Evolutionary conservation across 78 protist genomes (phyloP), one percentile per base, ranked within the genome.

Genomic region (slime mould (Dictyostelium discoideum)): DNA sequence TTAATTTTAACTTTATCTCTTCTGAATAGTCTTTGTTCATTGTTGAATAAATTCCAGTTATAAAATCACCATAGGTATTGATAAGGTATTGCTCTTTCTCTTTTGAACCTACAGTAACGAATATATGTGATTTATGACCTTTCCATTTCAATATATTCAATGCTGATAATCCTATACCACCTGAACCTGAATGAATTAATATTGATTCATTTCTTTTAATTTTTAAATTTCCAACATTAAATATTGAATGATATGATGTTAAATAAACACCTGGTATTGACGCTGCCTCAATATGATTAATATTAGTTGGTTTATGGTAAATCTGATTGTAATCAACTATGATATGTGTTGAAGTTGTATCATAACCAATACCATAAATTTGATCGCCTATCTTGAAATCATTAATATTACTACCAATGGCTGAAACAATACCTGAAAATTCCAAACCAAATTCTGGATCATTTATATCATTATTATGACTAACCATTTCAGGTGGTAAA

Each of bases 101-200:
- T 80, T 42, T 13, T 80, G 85, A 80, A 24, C 85, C 85, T 0
- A 80, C 85, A 10, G 85, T 80, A 6, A 80, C 85, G 46, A 80
- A 80, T 8, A 84, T n/a, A 37, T 39, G n/a, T 0, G 20, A n/a
- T 54, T 24, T 37, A 20, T 50, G 65, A 24, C 98, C 98, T 26
- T 54, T 82, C 86, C 86, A 88, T 85, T 95, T 96, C 20, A 92
- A 92, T 40, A 97, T 79, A 29, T 97, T 86, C 37, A 97, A 60
- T 3, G 97, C 96, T 13, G 98, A 20, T 22, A 84, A 22, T 32
- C 80, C 88, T 13, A 65, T 16, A 65, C 78, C 78, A 63, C 78
- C 60, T 3, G 79, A 40, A 22, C 77, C 88, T 9, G 80, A 65
- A n/a, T 84, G 88, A 46, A 84, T 84, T 20, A 84, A 32, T 26